Evolutionary conservation across 1,284 basidiomycete species (phyloP).

Genomic region (Exobasidium rhododendri): DNA sequence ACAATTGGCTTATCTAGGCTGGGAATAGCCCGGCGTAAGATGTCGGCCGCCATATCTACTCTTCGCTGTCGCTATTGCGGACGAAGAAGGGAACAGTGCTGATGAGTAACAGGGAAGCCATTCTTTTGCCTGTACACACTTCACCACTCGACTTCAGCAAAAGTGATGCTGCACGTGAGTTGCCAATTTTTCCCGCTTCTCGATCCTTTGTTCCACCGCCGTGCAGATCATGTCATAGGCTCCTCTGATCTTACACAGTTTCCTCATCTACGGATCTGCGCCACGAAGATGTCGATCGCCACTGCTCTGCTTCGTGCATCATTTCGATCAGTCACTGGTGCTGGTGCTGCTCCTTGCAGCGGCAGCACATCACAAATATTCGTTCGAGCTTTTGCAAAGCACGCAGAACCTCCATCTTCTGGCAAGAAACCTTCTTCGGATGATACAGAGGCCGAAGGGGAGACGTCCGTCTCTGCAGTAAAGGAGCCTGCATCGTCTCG

Average conservation of each 20-base stretch:
- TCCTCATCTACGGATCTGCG: too few species aligned
- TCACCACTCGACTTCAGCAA: too few species aligned
- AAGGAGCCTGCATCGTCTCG: neutral
- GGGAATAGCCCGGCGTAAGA: constrained; percentile 74
- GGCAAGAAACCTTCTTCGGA: neutral
- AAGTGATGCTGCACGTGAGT: too few species aligned
- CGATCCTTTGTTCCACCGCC: too few species aligned
- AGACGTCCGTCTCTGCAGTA: neutral
- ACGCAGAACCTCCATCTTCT: neutral
- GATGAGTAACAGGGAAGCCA: too few species aligned
- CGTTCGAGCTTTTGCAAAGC: neutral
- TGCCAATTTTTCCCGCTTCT: too few species aligned
- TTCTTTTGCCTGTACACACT: too few species aligned
- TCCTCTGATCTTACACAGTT: too few species aligned
- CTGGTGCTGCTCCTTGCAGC: neutral
- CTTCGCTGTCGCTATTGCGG: too few species aligned
- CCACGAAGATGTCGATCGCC: neutral
- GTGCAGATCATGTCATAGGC: too few species aligned
- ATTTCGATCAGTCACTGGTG: neutral
- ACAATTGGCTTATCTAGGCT: constrained; percentile 90
- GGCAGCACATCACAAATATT: neutral
- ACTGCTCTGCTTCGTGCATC: neutral
- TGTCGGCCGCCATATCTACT: constrained; percentile 66
- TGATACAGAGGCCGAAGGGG: neutral
- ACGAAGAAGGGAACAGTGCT: too few species aligned